phyloP scores from a whole-genome alignment of 2,329 filamentous ascomycete species.

The Graphilbum sp. region DNA sequence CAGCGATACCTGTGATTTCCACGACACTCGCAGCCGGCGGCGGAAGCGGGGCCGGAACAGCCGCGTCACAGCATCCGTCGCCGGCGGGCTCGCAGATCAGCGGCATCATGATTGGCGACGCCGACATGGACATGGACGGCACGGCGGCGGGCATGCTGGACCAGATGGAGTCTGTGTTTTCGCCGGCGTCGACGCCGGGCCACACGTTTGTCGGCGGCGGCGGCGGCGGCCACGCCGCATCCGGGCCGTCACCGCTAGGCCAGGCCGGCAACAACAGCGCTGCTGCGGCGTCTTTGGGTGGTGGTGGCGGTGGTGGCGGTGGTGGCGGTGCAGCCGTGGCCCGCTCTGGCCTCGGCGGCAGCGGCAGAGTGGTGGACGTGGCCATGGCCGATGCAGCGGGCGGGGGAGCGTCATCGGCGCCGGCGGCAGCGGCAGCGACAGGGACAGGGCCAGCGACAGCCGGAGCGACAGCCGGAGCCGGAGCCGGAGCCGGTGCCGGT shows the following conservation, averaged over 20 bases:
- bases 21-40: background rate
- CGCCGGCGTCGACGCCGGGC: slow-evolving; percentile 41
- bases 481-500: background rate
- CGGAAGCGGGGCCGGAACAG: background rate
- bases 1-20: slow-evolving; percentile 5
- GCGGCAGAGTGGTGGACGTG: too few relatives aligned
- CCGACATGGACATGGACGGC: slow-evolving; percentile 48
- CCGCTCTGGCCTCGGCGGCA: too few relatives aligned
- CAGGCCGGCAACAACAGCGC: slow-evolving; percentile 12
- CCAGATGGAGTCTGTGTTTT: slow-evolving; percentile 48
- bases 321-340: too few relatives aligned
- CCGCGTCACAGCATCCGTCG: slow-evolving; percentile 36
- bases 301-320: slow-evolving; percentile 30
- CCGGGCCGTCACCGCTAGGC: slow-evolving; percentile 25
- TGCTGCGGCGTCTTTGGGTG: slow-evolving; percentile 15
- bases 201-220: slow-evolving; percentile 35
- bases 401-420: too few relatives aligned
- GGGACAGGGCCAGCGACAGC: slow-evolving; percentile 7
- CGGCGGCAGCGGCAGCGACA: too few relatives aligned
- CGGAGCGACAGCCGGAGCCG: slow-evolving; percentile 19
- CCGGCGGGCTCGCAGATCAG: slow-evolving; percentile 39
- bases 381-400: slow-evolving; percentile 34
- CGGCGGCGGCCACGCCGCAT: slow-evolving; percentile 21
- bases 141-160: slow-evolving; percentile 50
- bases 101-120: slow-evolving; percentile 38